These are phyloP conservation scores for Tricholoma flavovirens DNA, from an alignment of 768 basidiomycete species.

Conservation along the genomic window DNA sequence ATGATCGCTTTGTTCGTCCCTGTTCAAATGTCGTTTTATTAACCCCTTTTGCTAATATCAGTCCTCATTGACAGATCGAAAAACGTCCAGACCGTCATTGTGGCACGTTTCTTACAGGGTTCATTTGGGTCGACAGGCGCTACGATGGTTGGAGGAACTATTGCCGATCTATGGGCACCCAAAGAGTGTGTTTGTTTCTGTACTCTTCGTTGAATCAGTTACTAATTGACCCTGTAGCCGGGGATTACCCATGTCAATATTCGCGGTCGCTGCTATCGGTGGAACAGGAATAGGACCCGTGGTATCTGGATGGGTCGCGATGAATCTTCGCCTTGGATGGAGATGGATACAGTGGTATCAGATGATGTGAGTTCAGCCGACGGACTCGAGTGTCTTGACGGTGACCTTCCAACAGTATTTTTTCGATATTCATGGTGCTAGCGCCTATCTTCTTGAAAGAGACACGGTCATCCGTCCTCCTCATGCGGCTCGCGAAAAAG, in stretches of 20 bases:
- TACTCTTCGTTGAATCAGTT: not conserved
- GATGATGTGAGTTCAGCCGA: conserved; percentile 42
- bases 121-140: conserved; percentile 65
- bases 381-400: not conserved
- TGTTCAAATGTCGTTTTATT: not conserved
- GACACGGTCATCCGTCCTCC: conserved; percentile 66
- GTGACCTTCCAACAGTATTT: conserved; percentile 32
- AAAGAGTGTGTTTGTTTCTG: conserved; percentile 41
- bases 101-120: conserved; percentile 59
- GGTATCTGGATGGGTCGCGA: conserved; percentile 62
- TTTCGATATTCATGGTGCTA: conserved; percentile 42
- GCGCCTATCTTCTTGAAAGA: conserved; percentile 61
- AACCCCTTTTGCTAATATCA: not conserved
- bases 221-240: conserved; percentile 40
- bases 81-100: conserved; percentile 58
- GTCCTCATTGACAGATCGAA: conserved; percentile 25
- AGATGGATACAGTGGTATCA: conserved; percentile 85
- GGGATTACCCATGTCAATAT: conserved; percentile 74
- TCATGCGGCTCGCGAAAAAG: conserved; percentile 57
- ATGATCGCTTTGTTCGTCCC: conserved; percentile 37
- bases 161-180: conserved; percentile 64
- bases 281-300: conserved; percentile 63
- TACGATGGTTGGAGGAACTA: conserved; percentile 69
- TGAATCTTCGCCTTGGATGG: conserved; percentile 55
- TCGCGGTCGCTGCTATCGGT: conserved; percentile 53